Base-by-base conservation (phyloP, 1,284 basidiomycete species). In the Rhizoctonia solani region DNA sequence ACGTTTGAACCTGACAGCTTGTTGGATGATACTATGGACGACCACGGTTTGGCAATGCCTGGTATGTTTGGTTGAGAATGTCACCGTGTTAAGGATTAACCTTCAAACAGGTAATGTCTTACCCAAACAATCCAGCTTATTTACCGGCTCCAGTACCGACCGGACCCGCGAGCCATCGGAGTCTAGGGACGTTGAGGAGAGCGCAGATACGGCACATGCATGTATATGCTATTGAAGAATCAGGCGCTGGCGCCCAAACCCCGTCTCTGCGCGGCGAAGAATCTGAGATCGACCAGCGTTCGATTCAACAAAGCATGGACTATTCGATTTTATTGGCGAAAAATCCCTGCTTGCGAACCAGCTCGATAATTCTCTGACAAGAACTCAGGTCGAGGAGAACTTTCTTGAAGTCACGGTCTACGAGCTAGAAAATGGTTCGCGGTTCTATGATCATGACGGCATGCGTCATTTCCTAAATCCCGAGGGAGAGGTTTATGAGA, bases 281-380 rank as follows among this genome's bases (percentile, higher is more conserved):
- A 46, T 6, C 16, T 21, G 52, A 54, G 29, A 27, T 37, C 9
- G 58, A 61, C n/a, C 58, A 61, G n/a, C 54, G 19, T 5, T 61
- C 58, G 13, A 50, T 61, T 34, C 58, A 61, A 25, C 42, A 50
- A 32, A 61, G 58, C 44, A 34, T 61, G 58, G 58, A 61, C 30
- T 61, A 61, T 39, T 61, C 58, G 2, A 61, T 27, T 61, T 61
- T 32, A 49, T 61, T 39, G 58, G 58, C 25, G 58, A 61, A 50
- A 16, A 47, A 23, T 61, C 58, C 4, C 58, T 61, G 5, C 46
- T 61, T 19, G 42, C 21, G 4, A 44, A 50, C 27, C 46, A 49
- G 37, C 8, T 5, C 44, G 58, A 49, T 21, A 61, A 44, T 13
- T 49, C 44, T 2, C 30, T 42, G 8, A 39, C 37, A 46, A 9